Conservation (phyloP, 1,284 basidiomycete species). For the Apiotrichum brassicae region DNA sequence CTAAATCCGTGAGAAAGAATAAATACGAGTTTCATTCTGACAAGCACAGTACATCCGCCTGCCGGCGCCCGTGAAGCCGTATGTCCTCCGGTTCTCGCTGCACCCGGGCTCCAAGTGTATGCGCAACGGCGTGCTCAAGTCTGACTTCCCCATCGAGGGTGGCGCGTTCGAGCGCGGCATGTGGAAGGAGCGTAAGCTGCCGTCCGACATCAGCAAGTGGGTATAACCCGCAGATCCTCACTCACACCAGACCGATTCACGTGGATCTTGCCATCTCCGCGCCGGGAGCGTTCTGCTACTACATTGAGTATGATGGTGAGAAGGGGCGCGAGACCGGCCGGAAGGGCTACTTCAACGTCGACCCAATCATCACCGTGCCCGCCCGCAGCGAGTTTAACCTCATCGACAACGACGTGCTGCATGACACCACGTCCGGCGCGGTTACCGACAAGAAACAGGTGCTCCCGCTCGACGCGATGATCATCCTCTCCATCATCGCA, state of each 20-base stretch:
- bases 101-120: conserved; percentile 82
- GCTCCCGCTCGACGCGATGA: conserved; percentile 74
- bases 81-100: conserved; percentile 79
- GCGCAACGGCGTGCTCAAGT: conserved; percentile 81
- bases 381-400: conserved; percentile 58
- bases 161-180: conserved; percentile 70
- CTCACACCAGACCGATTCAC: conserved; percentile 66
- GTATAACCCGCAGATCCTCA: conserved; percentile 37
- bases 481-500: conserved; percentile 79
- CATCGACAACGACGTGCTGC: conserved; percentile 34
- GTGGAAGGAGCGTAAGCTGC: conserved; percentile 61
- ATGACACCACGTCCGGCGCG: conserved; percentile 51
- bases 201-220: conserved; percentile 52
- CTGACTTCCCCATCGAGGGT: conserved; percentile 89
- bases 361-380: conserved; percentile 72
- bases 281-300: conserved; percentile 89
- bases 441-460: conserved; percentile 46
- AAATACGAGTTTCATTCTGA: too few relatives aligned
- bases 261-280: conserved; percentile 90
- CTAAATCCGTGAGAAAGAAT: conserved; percentile 67
- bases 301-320: conserved; percentile 71
- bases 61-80: conserved; percentile 80
- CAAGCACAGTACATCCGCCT: conserved; percentile 76
- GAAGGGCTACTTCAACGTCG: conserved; percentile 91
- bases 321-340: conserved; percentile 63